A percentile compares a stretch with the other conserved stretches of the same genome.
Evolutionary conservation across 768 basidiomycete species (phyloP).

Genomic region (Tubosaeta sp.): DNA sequence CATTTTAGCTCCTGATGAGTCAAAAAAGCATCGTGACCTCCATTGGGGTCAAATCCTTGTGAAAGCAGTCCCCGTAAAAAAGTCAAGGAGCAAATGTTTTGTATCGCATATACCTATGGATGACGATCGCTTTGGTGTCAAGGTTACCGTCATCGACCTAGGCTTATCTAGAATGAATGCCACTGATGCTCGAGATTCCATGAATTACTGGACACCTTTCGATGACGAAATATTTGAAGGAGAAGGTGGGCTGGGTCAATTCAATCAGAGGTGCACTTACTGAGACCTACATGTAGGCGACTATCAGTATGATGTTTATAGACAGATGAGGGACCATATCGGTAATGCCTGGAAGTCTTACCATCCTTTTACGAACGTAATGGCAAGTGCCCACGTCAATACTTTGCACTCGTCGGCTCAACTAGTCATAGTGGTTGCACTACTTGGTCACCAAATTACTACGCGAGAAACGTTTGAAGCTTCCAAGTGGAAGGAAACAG

Average conservation of each 20-base stretch:
- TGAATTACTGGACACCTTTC: constrained; percentile 71
- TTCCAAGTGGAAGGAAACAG: constrained; percentile 43
- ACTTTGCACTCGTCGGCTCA: constrained; percentile 5
- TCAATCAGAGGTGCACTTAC: neutral
- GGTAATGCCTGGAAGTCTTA: constrained; percentile 69
- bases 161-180: constrained; percentile 85
- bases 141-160: constrained; percentile 88
- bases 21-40: constrained; percentile 88
- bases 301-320: constrained; percentile 93
- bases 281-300: constrained; percentile 50
- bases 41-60: constrained; percentile 97
- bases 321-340: constrained; percentile 72
- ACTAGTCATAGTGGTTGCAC: constrained; percentile 76
- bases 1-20: constrained; percentile 1
- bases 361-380: constrained; percentile 81
- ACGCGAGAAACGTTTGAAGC: constrained; percentile 60
- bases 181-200: constrained; percentile 41
- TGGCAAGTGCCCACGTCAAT: constrained; percentile 49
- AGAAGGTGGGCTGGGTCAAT: constrained; percentile 52
- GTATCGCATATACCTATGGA: constrained; percentile 56
- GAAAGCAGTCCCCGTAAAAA: constrained; percentile 43
- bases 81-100: constrained; percentile 29
- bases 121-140: constrained; percentile 58
- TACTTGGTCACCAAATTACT: constrained; percentile 76
- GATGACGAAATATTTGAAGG: constrained; percentile 92